Evolutionary conservation across 2,329 filamentous ascomycete genomes (phyloP).

Genomic region (Rutstroemia sp.): DNA sequence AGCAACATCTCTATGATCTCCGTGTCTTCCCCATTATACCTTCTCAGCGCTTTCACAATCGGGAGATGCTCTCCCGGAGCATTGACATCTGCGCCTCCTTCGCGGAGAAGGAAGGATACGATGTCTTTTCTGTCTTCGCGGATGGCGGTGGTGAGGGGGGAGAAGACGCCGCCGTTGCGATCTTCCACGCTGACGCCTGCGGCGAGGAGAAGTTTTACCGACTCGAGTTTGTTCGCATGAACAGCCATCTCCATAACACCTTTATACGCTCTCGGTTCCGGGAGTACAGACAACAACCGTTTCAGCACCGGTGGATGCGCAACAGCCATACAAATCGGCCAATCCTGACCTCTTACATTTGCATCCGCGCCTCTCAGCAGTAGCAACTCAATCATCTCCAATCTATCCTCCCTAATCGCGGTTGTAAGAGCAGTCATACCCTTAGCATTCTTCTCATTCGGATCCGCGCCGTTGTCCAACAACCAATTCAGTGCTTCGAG

Average conservation of each 20-base stretch:
- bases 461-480: slow-evolving; percentile 50
- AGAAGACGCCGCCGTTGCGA: slow-evolving; percentile 67
- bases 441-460: slow-evolving; percentile 50
- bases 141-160: slow-evolving; percentile 58
- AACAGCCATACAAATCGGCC: slow-evolving; percentile 65
- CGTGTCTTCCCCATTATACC: slow-evolving; percentile 47
- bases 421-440: slow-evolving; percentile 58
- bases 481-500: slow-evolving; percentile 53
- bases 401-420: slow-evolving; percentile 52
- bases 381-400: slow-evolving; percentile 52
- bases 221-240: slow-evolving; percentile 57
- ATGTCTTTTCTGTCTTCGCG: slow-evolving; percentile 56
- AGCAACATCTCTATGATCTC: slow-evolving; percentile 57
- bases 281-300: slow-evolving; percentile 48
- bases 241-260: slow-evolving; percentile 63
- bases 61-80: slow-evolving; percentile 63
- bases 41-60: slow-evolving; percentile 60
- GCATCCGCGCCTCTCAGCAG: slow-evolving; percentile 53
- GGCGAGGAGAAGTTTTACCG: slow-evolving; percentile 45
- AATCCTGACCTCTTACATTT: slow-evolving; percentile 57
- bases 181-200: slow-evolving; percentile 54
- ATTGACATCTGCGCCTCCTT: slow-evolving; percentile 57
- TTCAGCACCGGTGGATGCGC: slow-evolving; percentile 51
- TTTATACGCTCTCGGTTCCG: slow-evolving; percentile 54
- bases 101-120: slow-evolving; percentile 51